Conservation (phyloP, 345 rosid species). For the Dipteronia sinensis region DNA sequence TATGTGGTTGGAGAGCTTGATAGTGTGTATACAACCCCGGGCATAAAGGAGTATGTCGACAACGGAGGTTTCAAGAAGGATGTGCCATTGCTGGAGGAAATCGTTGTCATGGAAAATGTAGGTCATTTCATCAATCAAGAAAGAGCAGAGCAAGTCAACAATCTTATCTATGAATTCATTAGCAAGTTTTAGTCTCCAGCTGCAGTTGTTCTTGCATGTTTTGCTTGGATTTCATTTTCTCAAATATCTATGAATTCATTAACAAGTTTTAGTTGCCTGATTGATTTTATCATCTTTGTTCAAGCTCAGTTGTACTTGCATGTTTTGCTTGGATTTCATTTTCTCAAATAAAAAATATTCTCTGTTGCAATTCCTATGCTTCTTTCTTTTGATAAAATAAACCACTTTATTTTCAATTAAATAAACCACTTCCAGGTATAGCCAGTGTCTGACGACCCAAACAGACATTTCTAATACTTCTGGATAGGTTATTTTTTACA, state of each 20-base stretch:
- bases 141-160: constrained; percentile 57
- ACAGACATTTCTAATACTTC: too few relatives aligned
- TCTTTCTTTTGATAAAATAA: too few relatives aligned
- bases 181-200: constrained; percentile 33
- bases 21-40: constrained; percentile 62
- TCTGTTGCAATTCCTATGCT: too few relatives aligned
- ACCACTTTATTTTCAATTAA: too few relatives aligned
- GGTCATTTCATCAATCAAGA: constrained; percentile 80
- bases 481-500: too few relatives aligned
- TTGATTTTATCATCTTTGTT: too few relatives aligned
- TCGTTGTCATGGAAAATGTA: constrained; percentile 62
- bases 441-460: too few relatives aligned
- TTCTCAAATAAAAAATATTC: too few relatives aligned
- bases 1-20: constrained; percentile 67
- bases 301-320: background rate
- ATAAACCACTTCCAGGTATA: too few relatives aligned
- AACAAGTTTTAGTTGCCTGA: too few relatives aligned
- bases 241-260: too few relatives aligned
- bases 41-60: constrained; percentile 58
- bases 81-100: constrained; percentile 60
- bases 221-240: background rate
- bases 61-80: constrained; percentile 48
- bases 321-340: background rate
- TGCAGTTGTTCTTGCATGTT: background rate
- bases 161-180: constrained; percentile 55